Percentiles rank a stretch among this genome's conserved stretches.
These are phyloP conservation scores for Cylindrodendrum hubeiense DNA, from an alignment of 2,329 filamentous ascomycete genomes.

Conservation along the genomic window DNA sequence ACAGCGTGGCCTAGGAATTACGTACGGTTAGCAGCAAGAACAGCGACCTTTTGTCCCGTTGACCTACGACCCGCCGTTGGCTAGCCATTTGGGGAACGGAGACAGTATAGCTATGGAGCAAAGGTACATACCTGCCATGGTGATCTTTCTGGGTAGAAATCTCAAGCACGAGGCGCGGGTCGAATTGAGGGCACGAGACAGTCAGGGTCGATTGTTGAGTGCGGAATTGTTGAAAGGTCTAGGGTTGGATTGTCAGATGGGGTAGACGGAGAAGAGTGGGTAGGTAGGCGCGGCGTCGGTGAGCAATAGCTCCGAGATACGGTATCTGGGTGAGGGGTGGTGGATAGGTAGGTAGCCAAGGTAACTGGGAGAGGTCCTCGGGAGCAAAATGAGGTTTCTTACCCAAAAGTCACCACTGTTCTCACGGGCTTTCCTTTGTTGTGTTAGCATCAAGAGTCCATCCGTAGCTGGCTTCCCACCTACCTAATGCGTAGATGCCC, in stretches of 20 bases:
- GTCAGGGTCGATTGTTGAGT: background rate
- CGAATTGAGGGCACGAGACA: background rate
- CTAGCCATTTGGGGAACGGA: slow-evolving; percentile 25
- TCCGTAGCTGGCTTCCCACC: background rate
- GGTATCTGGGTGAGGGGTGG: background rate
- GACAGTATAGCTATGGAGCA: slow-evolving; percentile 20
- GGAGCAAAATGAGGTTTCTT: background rate
- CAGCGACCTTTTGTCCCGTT: background rate
- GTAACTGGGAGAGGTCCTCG: background rate
- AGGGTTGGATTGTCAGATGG: slow-evolving; percentile 19
- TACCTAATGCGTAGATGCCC: slow-evolving; percentile 13
- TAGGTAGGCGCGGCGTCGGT: slow-evolving; percentile 24
- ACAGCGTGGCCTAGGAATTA: slow-evolving; percentile 20
- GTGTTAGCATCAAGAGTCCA: background rate
- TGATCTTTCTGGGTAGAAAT: slow-evolving; percentile 15
- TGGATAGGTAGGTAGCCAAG: background rate
- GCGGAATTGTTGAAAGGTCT: slow-evolving; percentile 15
- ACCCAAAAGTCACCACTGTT: background rate
- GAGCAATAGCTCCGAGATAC: slow-evolving; percentile 14
- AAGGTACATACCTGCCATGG: slow-evolving; percentile 41
- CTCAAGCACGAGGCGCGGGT: background rate
- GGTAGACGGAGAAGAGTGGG: slow-evolving; percentile 17
- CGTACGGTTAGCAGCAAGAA: slow-evolving; percentile 10
- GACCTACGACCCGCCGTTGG: slow-evolving; percentile 16
- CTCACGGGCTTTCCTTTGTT: background rate